phyloP scores from a whole-genome alignment of 2,329 filamentous ascomycete genomes.

The Penicillium psychrosexuale region DNA sequence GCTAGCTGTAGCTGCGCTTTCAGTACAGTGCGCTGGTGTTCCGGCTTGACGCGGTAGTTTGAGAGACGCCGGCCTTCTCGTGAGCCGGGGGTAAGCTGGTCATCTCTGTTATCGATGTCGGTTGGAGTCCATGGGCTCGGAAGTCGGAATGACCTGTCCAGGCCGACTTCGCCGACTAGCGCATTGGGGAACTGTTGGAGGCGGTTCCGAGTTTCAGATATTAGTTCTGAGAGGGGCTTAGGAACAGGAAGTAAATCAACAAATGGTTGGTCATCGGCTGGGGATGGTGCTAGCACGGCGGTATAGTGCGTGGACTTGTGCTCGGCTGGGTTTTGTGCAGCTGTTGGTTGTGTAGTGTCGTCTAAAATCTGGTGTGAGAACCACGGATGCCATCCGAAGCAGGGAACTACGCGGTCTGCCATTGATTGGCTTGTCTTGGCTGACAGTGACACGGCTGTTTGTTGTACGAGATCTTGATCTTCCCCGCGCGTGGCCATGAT shows the following conservation, averaged over 20 bases:
- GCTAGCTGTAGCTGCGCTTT: conserved; percentile 58
- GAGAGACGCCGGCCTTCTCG: conserved; percentile 58
- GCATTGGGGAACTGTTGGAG: conserved; percentile 53
- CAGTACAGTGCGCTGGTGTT: conserved; percentile 59
- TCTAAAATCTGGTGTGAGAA: conserved; percentile 61
- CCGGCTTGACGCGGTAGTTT: conserved; percentile 54
- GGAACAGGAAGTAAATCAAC: conserved; percentile 54
- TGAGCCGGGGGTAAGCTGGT: conserved; percentile 55
- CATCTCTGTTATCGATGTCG: conserved; percentile 33
- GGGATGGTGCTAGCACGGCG: conserved; percentile 49
- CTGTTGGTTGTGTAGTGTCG: conserved; percentile 29
- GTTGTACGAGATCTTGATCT: conserved; percentile 58
- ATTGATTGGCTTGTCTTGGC: conserved; percentile 7
- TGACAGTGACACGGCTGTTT: conserved; percentile 42
- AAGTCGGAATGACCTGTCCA: conserved; percentile 61
- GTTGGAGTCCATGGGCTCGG: conserved; percentile 49
- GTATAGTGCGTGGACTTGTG: conserved; percentile 52
- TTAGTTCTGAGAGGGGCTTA: conserved; percentile 51
- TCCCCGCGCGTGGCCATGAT: conserved; percentile 62
- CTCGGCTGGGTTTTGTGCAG: conserved; percentile 10
- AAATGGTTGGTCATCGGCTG: conserved; percentile 47
- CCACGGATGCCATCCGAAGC: conserved; percentile 68
- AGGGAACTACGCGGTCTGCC: conserved; percentile 53
- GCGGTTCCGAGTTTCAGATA: conserved; percentile 49
- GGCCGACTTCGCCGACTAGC: conserved; percentile 60